Conservation (phyloP, 805 yeast genomes). For the Ogataea glucozyma region DNA sequence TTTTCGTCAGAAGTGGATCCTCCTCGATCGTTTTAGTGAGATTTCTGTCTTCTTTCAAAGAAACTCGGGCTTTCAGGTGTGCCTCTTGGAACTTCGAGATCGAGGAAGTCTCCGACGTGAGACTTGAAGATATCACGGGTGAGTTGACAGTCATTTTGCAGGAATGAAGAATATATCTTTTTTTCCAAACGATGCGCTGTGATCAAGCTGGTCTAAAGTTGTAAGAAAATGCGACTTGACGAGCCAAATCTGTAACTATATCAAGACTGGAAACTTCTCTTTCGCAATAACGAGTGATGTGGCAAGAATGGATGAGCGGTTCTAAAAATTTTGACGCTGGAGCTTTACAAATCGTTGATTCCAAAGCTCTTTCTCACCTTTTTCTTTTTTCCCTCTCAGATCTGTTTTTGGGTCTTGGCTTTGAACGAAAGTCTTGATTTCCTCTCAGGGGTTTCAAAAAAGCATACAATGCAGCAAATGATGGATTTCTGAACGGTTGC, state of each 20-base stretch:
- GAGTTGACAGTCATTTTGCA: slow-evolving; percentile 18
- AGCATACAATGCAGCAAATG: neutral
- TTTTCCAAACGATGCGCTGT: slow-evolving; percentile 5
- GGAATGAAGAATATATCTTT: neutral
- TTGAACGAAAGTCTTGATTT: slow-evolving; percentile 1
- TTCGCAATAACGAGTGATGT: neutral
- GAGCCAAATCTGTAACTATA: too few species aligned
- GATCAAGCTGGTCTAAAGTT: slow-evolving; percentile 8
- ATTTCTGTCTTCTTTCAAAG: slow-evolving; percentile 6
- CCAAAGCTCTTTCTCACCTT: neutral
- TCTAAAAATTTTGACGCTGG: too few species aligned
- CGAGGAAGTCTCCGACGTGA: slow-evolving; percentile 11
- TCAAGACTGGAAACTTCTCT: neutral
- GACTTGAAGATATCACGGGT: slow-evolving; percentile 4
- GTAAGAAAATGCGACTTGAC: neutral
- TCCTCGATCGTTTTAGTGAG: neutral
- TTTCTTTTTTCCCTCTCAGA: neutral
- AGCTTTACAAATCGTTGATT: neutral
- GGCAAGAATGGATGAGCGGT: too few species aligned
- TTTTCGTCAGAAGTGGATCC: neutral
- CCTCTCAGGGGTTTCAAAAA: slow-evolving; percentile 1
- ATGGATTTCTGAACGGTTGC: too few species aligned
- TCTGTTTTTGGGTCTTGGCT: neutral
- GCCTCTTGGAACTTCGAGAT: slow-evolving; percentile 10
- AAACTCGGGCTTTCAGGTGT: slow-evolving; percentile 9